Conservation (phyloP, 495 filamentous ascomycete genomes). For the Hyaloscypha hepaticicola region DNA sequence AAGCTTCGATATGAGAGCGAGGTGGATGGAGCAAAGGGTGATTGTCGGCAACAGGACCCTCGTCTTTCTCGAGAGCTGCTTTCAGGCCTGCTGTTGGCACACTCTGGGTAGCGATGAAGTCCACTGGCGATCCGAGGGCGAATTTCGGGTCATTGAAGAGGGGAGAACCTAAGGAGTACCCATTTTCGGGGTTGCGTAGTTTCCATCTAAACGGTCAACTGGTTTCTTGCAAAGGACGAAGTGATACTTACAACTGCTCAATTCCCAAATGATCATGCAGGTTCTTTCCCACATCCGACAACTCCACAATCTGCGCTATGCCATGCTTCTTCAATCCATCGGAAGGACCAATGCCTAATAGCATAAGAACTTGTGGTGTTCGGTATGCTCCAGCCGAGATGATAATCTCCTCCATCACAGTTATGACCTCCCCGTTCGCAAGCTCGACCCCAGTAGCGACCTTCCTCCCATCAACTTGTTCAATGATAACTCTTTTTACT, state of each 20-base stretch:
- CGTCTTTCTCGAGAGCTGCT: background rate
- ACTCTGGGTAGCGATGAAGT: background rate
- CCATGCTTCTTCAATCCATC: conserved; percentile 44
- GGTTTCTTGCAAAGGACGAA: too few relatives aligned
- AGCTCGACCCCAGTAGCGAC: conserved; percentile 13
- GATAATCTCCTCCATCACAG: conserved; percentile 30
- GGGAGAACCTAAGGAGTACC: background rate
- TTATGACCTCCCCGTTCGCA: conserved; percentile 39
- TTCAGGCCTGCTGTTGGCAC: background rate
- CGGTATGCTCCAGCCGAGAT: conserved; percentile 22
- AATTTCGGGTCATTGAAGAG: background rate
- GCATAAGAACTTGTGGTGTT: conserved; percentile 23
- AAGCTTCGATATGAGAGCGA: background rate
- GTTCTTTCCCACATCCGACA: conserved; percentile 60
- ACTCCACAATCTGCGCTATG: conserved; percentile 53
- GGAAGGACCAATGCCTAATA: conserved; percentile 25
- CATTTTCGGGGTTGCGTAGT: background rate
- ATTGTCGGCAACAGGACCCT: background rate
- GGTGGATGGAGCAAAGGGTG: background rate
- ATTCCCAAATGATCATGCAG: conserved; percentile 55
- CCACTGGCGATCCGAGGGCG: background rate
- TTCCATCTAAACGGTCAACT: background rate
- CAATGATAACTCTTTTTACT: conserved; percentile 29
- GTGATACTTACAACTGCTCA: too few relatives aligned
- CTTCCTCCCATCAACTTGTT: conserved; percentile 25